Percentiles rank a stretch among this genome's conserved stretches.
Evolutionary conservation across 768 basidiomycete genomes (phyloP).

Genomic region (Boletus subparvulus): DNA sequence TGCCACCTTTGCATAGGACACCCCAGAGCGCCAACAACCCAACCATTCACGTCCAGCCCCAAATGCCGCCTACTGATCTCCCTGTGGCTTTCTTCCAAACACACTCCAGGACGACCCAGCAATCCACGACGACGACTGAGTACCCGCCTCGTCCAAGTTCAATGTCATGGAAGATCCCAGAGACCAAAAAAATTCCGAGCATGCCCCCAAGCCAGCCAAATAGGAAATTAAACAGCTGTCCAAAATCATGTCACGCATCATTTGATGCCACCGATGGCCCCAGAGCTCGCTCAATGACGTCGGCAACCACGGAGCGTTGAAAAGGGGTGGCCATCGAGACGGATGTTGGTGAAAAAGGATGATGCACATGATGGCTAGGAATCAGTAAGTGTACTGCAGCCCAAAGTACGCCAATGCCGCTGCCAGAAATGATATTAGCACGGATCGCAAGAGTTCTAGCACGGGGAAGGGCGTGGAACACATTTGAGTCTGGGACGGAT

Average conservation of each 20-base stretch:
- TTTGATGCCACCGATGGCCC: conserved; percentile 65
- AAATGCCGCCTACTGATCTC: conserved; percentile 42
- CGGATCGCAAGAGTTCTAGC: conserved; percentile 38
- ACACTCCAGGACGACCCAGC: conserved; percentile 54
- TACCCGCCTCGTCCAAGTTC: conserved; percentile 51
- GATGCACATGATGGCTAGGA: conserved; percentile 45
- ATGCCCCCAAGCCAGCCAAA: conserved; percentile 51
- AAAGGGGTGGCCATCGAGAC: conserved; percentile 61
- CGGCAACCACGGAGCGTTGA: conserved; percentile 55
- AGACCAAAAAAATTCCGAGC: conserved; percentile 57
- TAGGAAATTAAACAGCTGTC: conserved; percentile 40
- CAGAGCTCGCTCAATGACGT: conserved; percentile 63
- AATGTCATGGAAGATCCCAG: conserved; percentile 56
- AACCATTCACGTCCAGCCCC: conserved; percentile 52
- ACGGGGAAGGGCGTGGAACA: conserved; percentile 27
- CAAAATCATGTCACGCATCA: conserved; percentile 58
- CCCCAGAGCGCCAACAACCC: conserved; percentile 51
- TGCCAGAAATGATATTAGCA: conserved; percentile 41
- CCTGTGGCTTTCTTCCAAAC: conserved; percentile 45
- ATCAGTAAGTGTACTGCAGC: conserved; percentile 44
- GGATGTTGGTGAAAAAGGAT: conserved; percentile 46
- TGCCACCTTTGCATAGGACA: conserved; percentile 19
- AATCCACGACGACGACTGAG: conserved; percentile 41
- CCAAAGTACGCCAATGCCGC: conserved; percentile 47
- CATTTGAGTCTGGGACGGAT: conserved; percentile 14